These are phyloP conservation scores for Aspergillus diversus DNA, from an alignment of 495 filamentous ascomycete genomes.

Conservation along the genomic window DNA sequence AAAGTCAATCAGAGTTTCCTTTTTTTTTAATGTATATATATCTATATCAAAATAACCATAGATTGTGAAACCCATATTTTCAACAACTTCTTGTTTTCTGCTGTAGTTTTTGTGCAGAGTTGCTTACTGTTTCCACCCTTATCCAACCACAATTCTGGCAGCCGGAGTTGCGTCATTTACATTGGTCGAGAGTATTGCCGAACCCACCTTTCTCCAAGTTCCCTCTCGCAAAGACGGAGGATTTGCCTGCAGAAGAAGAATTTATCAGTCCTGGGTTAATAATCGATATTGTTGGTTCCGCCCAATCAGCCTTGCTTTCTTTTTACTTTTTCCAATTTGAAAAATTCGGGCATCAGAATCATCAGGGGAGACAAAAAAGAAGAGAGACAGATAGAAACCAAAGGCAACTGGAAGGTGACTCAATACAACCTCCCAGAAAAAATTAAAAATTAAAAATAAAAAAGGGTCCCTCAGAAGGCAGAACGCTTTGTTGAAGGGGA, in stretches of 20 bases:
- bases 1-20: background rate
- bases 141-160: slow-evolving; percentile 2
- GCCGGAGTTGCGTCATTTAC: slow-evolving; percentile 19
- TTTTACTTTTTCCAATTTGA: slow-evolving; percentile 7
- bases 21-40: background rate
- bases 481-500: background rate
- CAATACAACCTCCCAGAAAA: slow-evolving; percentile 19
- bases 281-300: slow-evolving; percentile 15
- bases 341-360: slow-evolving; percentile 4
- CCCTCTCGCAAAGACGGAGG: slow-evolving; percentile 19
- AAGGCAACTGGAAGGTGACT: background rate
- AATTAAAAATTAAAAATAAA: slow-evolving; percentile 4
- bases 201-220: slow-evolving; percentile 30
- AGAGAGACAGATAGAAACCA: slow-evolving; percentile 1
- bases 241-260: slow-evolving; percentile 21
- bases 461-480: background rate
- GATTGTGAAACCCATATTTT: background rate
- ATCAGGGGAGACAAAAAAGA: slow-evolving; percentile 8
- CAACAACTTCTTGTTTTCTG: background rate
- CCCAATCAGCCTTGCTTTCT: slow-evolving; percentile 8
- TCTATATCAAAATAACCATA: background rate
- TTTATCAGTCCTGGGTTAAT: slow-evolving; percentile 18
- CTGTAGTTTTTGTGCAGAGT: background rate
- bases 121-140: slow-evolving; percentile 11
- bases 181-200: slow-evolving; percentile 33